Percentiles rank a stretch among this genome's conserved stretches.
These are phyloP conservation scores for Populus tomentosa DNA, from an alignment of 441 rosid species.

Conservation along the genomic window DNA sequence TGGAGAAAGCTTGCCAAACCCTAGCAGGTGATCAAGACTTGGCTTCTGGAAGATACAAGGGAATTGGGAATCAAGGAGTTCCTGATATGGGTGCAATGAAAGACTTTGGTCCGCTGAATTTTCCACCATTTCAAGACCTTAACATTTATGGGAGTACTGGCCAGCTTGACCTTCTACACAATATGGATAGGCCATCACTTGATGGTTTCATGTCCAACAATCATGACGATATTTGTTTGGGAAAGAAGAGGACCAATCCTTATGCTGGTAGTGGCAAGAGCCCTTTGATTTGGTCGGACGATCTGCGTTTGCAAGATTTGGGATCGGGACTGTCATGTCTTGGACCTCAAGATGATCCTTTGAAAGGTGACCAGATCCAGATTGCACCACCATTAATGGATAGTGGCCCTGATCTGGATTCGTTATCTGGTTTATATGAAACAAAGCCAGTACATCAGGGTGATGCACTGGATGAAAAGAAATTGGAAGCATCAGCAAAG, in stretches of 20 bases:
- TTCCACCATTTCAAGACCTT: slow-evolving; percentile 85
- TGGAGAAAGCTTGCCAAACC: slow-evolving; percentile 94
- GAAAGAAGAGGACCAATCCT: slow-evolving; percentile 64
- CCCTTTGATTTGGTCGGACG: slow-evolving; percentile 77
- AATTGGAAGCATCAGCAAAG: slow-evolving; percentile 40
- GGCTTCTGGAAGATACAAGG: slow-evolving; percentile 45
- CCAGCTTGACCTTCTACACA: slow-evolving; percentile 49
- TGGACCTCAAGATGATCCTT: slow-evolving; percentile 38
- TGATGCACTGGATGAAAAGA: slow-evolving; percentile 43
- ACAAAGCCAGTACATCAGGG: slow-evolving; percentile 60
- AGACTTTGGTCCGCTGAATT: slow-evolving; percentile 46
- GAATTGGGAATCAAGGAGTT: slow-evolving; percentile 40
- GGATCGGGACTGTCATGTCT: slow-evolving; percentile 34
- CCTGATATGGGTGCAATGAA: slow-evolving; percentile 36
- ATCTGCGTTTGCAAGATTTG: slow-evolving; percentile 54
- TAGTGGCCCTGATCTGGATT: slow-evolving; percentile 43
- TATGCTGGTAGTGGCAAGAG: slow-evolving; percentile 43
- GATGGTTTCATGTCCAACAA: slow-evolving; percentile 43
- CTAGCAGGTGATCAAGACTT: slow-evolving; percentile 61
- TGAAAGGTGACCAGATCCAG: slow-evolving; percentile 50
- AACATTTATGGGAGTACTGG: slow-evolving; percentile 74
- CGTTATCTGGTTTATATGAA: slow-evolving; percentile 62
- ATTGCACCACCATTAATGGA: slow-evolving; percentile 42
- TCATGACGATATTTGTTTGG: slow-evolving; percentile 34
- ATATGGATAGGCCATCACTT: slow-evolving; percentile 49